Evolutionary conservation across 768 basidiomycete species (phyloP), one percentile per base, ranked within the genome.

Genomic region (Auriscalpium microsporum): DNA sequence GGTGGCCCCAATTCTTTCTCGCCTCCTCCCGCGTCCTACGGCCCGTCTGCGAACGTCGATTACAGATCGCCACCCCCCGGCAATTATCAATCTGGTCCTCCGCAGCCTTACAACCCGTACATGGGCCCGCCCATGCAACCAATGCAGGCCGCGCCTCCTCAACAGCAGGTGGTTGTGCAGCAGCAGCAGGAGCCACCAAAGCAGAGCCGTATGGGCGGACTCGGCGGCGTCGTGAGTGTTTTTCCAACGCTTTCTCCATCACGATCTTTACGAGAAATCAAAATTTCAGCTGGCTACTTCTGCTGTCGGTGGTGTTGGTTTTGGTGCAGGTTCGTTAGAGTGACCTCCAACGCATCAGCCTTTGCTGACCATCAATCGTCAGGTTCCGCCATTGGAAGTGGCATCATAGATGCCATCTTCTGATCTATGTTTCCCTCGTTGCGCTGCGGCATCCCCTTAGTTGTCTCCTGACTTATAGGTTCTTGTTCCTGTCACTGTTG

Each of bases 281-380:
- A 23, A 19, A 36, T 45, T 52, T 16, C 51, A 71, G 63, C 68
- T 73, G 66, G 72, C 72, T 7, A 65, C 61, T 14, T 68, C 73
- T 14, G 72, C 74, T 37, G 74, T 69, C 16, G 86, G 87, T 33
- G 88, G 88, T 65, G 80, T 82, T 54, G 87, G 87, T 0, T 87
- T 87, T 60, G 87, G 87, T 62, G 86, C 84, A 56, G 85, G 86
- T 83, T 50, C 50, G 80, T 72, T 13, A 37, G 72, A 73, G 58
- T 75, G 75, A 19, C 60, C 78, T 46, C 74, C 40, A 42, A 4
- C 8, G 8, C 13, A 42, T 42, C 17, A 42, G 40, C 3, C 40
- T 14, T 42, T 14, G 17, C 40, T 42, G 17, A 42, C 40, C 40
- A 17, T 42, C 40, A 42, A 42, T 42, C 37, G 8, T 4, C 48